Conservation (phyloP, 768 basidiomycete species). For the Suillus lakei region DNA sequence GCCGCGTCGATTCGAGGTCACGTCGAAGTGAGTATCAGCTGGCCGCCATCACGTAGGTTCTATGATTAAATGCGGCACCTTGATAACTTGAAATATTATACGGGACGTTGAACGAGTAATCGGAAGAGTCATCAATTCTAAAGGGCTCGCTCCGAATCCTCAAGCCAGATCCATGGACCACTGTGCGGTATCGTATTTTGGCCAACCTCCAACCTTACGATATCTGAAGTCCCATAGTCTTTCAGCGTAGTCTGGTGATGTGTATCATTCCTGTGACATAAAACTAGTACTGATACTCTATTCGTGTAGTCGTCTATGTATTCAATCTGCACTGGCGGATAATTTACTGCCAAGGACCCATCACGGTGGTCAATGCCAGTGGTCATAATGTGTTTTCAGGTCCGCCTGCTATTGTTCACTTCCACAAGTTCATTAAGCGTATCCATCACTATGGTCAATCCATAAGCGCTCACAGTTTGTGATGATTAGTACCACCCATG, state of each 20-base stretch:
- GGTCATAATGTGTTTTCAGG: background rate
- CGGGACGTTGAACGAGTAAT: background rate
- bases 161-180: too few relatives aligned
- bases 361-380: background rate
- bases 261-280: background rate
- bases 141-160: too few relatives aligned
- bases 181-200: background rate
- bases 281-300: background rate
- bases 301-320: background rate
- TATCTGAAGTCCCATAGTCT: background rate
- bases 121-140: background rate
- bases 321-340: background rate
- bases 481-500: background rate
- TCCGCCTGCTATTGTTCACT: background rate
- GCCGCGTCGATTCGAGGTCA: too few relatives aligned
- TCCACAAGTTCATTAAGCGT: background rate
- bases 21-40: too few relatives aligned
- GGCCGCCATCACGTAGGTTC: background rate
- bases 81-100: background rate
- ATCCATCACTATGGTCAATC: background rate
- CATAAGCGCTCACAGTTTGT: background rate
- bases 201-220: background rate
- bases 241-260: background rate
- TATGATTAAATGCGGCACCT: background rate
- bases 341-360: too few relatives aligned